Percentiles rank a stretch among this genome's conserved stretches.
phyloP scores from a whole-genome alignment of 345 rosid genomes.

The Salix koriyanagi region DNA sequence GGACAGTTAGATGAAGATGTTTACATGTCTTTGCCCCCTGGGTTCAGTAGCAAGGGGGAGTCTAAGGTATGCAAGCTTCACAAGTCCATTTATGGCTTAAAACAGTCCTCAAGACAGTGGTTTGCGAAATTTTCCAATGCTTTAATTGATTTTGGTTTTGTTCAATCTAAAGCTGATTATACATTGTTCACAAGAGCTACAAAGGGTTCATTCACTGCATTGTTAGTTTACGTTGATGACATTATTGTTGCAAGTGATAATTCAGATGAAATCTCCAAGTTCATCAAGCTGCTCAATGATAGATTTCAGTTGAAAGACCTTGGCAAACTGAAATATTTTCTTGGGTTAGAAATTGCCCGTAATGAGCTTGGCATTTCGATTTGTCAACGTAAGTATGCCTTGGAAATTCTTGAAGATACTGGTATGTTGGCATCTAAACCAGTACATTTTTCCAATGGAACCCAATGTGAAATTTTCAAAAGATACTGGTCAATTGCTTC shows the following conservation, averaged over 20 bases:
- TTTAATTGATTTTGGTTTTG: neutral
- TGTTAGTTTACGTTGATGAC: neutral
- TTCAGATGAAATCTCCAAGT: fast-evolving
- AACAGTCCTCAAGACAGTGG: neutral
- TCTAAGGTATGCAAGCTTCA: neutral
- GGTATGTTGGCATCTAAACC: neutral
- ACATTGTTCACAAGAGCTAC: neutral
- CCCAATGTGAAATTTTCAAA: neutral
- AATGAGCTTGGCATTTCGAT: neutral
- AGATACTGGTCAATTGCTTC: neutral
- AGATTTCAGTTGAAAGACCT: neutral
- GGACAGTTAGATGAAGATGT: neutral
- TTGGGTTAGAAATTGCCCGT: neutral
- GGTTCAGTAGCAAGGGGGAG: neutral
- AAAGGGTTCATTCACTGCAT: too few species aligned
- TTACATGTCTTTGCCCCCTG: neutral
- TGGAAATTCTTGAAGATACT: neutral
- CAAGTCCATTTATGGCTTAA: neutral
- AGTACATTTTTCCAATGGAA: neutral
- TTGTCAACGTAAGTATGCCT: neutral
- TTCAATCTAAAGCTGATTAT: neutral
- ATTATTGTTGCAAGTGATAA: neutral
- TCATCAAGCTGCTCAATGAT: neutral
- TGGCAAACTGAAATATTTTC: neutral
- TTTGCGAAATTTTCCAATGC: neutral